These are phyloP conservation scores for Beauveria varroae DNA, from an alignment of 2,329 filamentous ascomycete species.

Conservation along the genomic window DNA sequence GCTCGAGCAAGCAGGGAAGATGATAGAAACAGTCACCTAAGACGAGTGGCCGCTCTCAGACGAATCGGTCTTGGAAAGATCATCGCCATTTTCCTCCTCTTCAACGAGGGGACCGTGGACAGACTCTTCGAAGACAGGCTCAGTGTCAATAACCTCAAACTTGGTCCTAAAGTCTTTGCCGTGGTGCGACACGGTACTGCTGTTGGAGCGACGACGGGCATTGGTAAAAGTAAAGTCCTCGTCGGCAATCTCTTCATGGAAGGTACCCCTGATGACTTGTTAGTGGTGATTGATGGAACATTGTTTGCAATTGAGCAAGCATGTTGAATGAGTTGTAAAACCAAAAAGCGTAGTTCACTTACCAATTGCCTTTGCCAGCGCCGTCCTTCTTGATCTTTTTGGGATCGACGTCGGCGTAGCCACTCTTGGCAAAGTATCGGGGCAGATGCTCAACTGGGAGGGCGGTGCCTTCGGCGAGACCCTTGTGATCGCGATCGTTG, in stretches of 20 bases:
- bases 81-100: conserved; percentile 43
- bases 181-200: conserved; percentile 63
- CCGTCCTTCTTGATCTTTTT: conserved; percentile 97
- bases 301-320: background rate
- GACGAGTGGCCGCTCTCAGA: conserved; percentile 52
- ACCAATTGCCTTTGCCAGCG: conserved; percentile 91
- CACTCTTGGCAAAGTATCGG: conserved; percentile 87
- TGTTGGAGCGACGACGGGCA: conserved; percentile 86
- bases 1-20: background rate
- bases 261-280: conserved; percentile 59
- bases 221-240: conserved; percentile 78
- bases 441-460: conserved; percentile 67
- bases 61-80: conserved; percentile 48
- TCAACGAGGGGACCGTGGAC: conserved; percentile 57
- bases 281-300: conserved; percentile 11
- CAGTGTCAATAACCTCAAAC: conserved; percentile 82
- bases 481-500: conserved; percentile 87
- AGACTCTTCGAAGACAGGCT: conserved; percentile 87
- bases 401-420: conserved; percentile 72
- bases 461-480: conserved; percentile 66
- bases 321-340: background rate
- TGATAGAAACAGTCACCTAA: background rate
- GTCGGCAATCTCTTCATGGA: conserved; percentile 79
- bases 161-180: conserved; percentile 88
- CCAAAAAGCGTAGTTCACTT: conserved; percentile 29